Base-by-base conservation (phyloP, 1,284 basidiomycete genomes). In the Ceratobasidium sp. region DNA sequence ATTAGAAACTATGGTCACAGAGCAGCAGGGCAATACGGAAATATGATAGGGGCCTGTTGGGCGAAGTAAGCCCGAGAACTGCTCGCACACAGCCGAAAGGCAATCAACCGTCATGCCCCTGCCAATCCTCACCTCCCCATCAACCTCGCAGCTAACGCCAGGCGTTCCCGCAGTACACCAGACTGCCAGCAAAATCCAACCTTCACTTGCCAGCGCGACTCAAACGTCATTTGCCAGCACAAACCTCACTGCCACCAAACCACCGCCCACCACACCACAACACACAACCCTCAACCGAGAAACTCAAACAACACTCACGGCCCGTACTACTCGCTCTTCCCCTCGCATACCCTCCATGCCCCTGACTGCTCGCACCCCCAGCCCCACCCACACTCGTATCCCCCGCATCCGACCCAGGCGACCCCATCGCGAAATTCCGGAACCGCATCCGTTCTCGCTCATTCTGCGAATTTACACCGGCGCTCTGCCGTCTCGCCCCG, bases 401-500 rank as follows among this genome's bases (percentile, higher is more conserved):
- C 12, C 64, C 72, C 15, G 72, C 75, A 68, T 77, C 75, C 5
- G 75, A 77, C 10, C 40, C 63, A 15, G 64, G 63, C 5, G 51
- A 51, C 26, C 60, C 78, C 69, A 77, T 53, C 78, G 78, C 55
- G 77, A 81, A 75, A 78, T 70, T 40, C 79, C 79, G 0, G 79
- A 80, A 28, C 68, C 63, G 40, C 71, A 33, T 77, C 70, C 70
- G 81, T 82, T 73, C 55, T 23, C 42, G 84, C 77, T 46, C 83
- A 81, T 10, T 84, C 85, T 44, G 84, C 81, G 23, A 85, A 82
- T 40, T 85, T 79, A 61, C 84, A 83, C 70, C 85, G 80, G 77
- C 80, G 81, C 10, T 80, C 82, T 46, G 80, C 79, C 66, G 66
- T 56, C 64, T 80, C 77, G 72, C 77, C 76, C 28, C 80, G 20